phyloP scores from a whole-genome alignment of 139 green algal species.

The Auxenochlorella pyrenoidosa region DNA sequence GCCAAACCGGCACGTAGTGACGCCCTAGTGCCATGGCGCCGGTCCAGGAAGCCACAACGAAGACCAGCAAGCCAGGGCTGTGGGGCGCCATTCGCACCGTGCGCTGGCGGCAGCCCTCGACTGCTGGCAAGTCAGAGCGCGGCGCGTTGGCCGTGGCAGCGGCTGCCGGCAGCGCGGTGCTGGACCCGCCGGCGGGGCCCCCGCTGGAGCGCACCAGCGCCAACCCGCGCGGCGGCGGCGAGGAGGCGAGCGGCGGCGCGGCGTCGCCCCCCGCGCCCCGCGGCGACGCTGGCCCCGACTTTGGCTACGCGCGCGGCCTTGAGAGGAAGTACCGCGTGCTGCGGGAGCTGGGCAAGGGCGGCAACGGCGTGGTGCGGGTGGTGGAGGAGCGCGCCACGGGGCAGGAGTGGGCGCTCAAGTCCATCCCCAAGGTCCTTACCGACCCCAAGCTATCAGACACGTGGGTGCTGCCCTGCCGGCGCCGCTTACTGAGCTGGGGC shows the following conservation, averaged over 20 bases:
- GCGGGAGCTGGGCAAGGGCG: conserved; percentile 43
- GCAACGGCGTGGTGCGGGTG: conserved; percentile 48
- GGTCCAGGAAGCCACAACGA: not conserved
- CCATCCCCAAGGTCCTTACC: conserved; percentile 43
- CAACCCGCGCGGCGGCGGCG: not conserved
- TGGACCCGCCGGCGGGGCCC: not conserved
- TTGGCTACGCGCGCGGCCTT: conserved; percentile 41
- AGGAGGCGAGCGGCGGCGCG: not conserved
- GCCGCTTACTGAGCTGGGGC: not conserved
- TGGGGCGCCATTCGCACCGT: conserved; percentile 18
- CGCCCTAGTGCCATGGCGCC: not conserved
- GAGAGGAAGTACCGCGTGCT: conserved; percentile 35
- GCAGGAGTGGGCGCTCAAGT: conserved; percentile 48
- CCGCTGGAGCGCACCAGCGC: not conserved
- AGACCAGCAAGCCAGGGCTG: not conserved
- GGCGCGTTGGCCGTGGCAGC: not conserved
- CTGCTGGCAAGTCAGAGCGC: not conserved
- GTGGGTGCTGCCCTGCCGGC: not conserved
- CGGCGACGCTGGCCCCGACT: conserved; percentile 7
- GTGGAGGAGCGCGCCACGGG: conserved; percentile 38
- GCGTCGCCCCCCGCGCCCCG: not conserved
- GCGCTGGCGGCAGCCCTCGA: not conserved
- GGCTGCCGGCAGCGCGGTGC: not conserved
- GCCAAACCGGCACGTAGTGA: not conserved
- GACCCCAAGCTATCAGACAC: conserved; percentile 41